Base-by-base conservation (phyloP, 257 asterid genomes). In the Paulownia fortunei region DNA sequence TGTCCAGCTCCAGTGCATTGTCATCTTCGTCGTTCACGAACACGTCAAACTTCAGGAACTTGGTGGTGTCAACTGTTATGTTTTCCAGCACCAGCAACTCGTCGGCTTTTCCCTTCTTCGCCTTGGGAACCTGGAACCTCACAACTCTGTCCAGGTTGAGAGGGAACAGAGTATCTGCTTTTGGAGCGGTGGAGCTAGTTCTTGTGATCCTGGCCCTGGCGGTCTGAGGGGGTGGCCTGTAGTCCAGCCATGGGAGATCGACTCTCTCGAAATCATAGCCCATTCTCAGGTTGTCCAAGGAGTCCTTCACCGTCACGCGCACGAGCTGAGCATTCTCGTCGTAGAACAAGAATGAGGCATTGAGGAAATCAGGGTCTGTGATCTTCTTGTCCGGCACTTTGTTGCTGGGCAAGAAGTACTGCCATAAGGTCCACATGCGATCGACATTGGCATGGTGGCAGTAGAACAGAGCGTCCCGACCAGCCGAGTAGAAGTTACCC, bases 11-110 rank as follows among this genome's bases (percentile, higher is more conserved):
- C 6, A 26, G 2, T 1, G 78, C 9, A 12, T 79, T 80, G 11
- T 86, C 94, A 26, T 91, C 94, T 9, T 91, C 96, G 9, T 91
- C 96, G 46, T 90, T 84, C n/a, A 90, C 84, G 12, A 79, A 88
- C 6, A 90, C 88, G 8, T 90, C 96, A 12, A 90, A 88, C 78
- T 89, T 90, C 3, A 82, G 76, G 61, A 84, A 87, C 68, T 77
- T 85, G 3, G 84, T 74, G 6, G 75, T 76, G 26, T 86, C 85
- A 0, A 84, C 80, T 0, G 80, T 74, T 0, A 84, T 86, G 11
- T 84, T 62, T 19, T 79, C 83, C 9, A 88, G 74, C 42, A 84
- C 82, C 37, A 88, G 69, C 5, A 84, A 30, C 52, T 88, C 92
- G 30, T 86, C 92, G 2, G 87, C 87, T 15, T 71, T 69, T n/a